phyloP scores from a whole-genome alignment of 805 yeast species.

The Saccharomyces mikatae region DNA sequence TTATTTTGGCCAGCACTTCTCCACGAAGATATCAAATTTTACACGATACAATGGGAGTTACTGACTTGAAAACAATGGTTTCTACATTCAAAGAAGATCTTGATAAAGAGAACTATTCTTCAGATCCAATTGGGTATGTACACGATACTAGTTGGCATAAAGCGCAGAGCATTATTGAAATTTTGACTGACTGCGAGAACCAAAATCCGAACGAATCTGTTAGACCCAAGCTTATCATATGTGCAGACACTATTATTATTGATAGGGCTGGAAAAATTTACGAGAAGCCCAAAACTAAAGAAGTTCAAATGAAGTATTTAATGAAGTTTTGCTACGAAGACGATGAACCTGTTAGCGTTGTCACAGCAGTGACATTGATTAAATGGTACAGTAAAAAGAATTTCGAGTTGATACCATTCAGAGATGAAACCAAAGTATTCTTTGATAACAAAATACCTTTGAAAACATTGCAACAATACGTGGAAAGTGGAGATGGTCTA shows the following conservation, averaged over 20 bases:
- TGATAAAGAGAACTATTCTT: conserved; percentile 35
- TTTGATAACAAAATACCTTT: conserved; percentile 42
- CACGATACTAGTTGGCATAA: conserved; percentile 60
- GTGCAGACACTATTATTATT: conserved; percentile 76
- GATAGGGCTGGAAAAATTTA: conserved; percentile 50
- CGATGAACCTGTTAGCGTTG: conserved; percentile 40
- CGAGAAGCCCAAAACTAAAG: conserved; percentile 69
- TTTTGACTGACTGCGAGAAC: conserved; percentile 21
- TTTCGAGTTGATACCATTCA: conserved; percentile 20
- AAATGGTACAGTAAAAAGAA: conserved; percentile 13
- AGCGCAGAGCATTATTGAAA: conserved; percentile 50
- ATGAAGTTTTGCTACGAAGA: conserved; percentile 38
- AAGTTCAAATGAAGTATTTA: conserved; percentile 44
- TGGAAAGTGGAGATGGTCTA: conserved; percentile 62
- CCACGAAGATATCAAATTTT: conserved; percentile 75
- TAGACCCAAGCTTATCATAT: conserved; percentile 31
- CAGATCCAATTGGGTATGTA: conserved; percentile 44
- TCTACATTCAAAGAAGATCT: conserved; percentile 76
- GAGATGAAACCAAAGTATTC: conserved; percentile 36
- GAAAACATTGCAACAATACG: conserved; percentile 53
- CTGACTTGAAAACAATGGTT: conserved; percentile 39
- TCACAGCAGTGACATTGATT: conserved; percentile 47
- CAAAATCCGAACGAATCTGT: conserved; percentile 5
- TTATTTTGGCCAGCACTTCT: conserved; percentile 77
- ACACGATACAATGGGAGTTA: conserved; percentile 43